phyloP scores from a whole-genome alignment of 1,284 basidiomycete genomes.

The Leccinum pachyderme region DNA sequence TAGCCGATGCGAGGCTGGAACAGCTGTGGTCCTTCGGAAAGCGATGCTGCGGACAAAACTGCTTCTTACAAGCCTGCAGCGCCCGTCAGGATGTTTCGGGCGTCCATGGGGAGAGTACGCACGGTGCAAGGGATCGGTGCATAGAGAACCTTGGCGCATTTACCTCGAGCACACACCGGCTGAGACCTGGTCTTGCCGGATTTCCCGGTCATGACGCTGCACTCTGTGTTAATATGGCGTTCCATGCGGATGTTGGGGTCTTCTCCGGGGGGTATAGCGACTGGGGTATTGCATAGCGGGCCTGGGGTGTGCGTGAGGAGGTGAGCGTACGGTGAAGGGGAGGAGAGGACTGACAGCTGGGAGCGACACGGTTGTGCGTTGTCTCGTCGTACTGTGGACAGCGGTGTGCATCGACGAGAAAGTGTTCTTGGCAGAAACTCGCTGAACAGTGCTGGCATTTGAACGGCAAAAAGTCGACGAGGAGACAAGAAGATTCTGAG shows the following conservation, averaged over 20 bases:
- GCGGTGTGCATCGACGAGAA: slow-evolving; percentile 59
- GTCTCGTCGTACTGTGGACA: slow-evolving; percentile 69
- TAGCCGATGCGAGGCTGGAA: slow-evolving; percentile 25
- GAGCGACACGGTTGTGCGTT: slow-evolving; percentile 69
- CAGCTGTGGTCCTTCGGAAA: slow-evolving; percentile 70
- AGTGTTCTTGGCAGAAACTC: slow-evolving; percentile 74
- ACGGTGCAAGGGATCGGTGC: slow-evolving; percentile 72
- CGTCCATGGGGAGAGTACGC: slow-evolving; percentile 29
- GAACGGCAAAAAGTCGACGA: slow-evolving; percentile 81
- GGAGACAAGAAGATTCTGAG: slow-evolving; percentile 56
- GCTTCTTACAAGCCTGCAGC: slow-evolving; percentile 59
- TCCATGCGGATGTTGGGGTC: slow-evolving; percentile 80
- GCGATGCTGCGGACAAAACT: slow-evolving; percentile 73
- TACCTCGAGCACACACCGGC: slow-evolving; percentile 58
- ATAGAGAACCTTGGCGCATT: slow-evolving; percentile 71
- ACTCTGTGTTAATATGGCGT: slow-evolving; percentile 61
- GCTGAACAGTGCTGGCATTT: slow-evolving; percentile 71
- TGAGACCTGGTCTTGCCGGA: slow-evolving; percentile 48
- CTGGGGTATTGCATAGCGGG: slow-evolving; percentile 68
- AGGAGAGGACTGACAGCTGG: slow-evolving; percentile 50
- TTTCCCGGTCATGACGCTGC: slow-evolving; percentile 56
- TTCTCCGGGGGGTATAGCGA: slow-evolving; percentile 68
- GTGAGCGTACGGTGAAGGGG: not conserved
- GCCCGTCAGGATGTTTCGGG: slow-evolving; percentile 6
- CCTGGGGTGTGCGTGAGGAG: slow-evolving; percentile 38